Evolutionary conservation across 805 yeast genomes (phyloP).

Genomic region (Clavispora carvajalis): DNA sequence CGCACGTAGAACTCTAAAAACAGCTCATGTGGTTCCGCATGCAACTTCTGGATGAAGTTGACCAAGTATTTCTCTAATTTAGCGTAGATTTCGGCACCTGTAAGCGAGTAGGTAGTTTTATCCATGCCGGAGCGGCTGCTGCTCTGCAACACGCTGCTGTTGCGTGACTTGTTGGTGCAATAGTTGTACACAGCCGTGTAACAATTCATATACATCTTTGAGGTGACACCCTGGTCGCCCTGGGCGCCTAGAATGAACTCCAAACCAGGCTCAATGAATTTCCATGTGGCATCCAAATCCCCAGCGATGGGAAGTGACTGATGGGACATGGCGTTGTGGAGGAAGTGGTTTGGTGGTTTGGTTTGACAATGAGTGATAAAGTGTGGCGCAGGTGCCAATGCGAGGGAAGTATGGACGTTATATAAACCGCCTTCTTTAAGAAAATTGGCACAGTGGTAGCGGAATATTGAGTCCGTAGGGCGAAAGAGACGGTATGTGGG

Average conservation of each 20-base stretch:
- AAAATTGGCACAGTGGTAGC: not conserved
- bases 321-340: not conserved
- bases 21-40: constrained; percentile 34
- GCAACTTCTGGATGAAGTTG: constrained; percentile 48
- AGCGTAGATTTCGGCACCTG: constrained; percentile 85
- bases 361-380: not conserved
- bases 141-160: constrained; percentile 15
- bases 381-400: not conserved
- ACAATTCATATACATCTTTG: constrained; percentile 77
- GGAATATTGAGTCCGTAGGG: not conserved
- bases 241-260: constrained; percentile 64
- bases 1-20: constrained; percentile 34
- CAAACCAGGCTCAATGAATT: constrained; percentile 70
- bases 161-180: constrained; percentile 75
- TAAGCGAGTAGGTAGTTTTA: constrained; percentile 45
- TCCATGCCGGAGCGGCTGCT: constrained; percentile 9
- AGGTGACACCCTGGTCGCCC: constrained; percentile 60
- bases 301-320: constrained; percentile 47
- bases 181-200: constrained; percentile 91
- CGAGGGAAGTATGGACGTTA: not conserved
- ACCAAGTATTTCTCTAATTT: constrained; percentile 64
- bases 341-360: not conserved
- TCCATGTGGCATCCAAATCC: constrained; percentile 69
- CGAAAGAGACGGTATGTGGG: not conserved
- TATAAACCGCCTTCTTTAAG: not conserved